Evolutionary conservation across 164 flowering plant species (phyloP), one percentile per base, ranked within the genome.

Genomic region (Piper betle): DNA sequence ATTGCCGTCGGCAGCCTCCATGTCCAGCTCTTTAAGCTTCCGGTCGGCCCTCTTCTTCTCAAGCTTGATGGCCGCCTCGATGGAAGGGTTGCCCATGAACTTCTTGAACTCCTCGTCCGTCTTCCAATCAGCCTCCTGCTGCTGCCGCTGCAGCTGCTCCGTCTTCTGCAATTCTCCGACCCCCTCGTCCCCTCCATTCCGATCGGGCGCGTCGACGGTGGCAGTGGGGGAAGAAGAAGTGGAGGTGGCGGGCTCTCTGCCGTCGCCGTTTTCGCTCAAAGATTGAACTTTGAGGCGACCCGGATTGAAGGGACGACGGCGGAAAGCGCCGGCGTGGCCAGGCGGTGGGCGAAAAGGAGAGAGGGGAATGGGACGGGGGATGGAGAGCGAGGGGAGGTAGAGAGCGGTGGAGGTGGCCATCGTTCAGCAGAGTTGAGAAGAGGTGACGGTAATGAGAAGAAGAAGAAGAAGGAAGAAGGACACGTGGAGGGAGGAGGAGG

Each of bases 31-130:
- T 73, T 81, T 89, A 37, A 92, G 87, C 78, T 80, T 89, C 76
- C 93, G 64, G 62, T 92, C 98, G 39, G 98, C 81, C 63, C 91
- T 81, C 69, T 89, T 87, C 83, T 89, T 92, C 79, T 92, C 98
- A 42, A 92, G 80, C 83, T 89, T 92, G 33, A 92, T 89, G 1
- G 96, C 96, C 0, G 96, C 98, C 62, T 92, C 96, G 12, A 92
- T 89, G 0, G 98, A 88, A 10, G 96, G 98, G 64, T 85, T 92
- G 1, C 98, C 98, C 98, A 92, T 92, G 67, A 92, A 89, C 55
- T 82, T 85, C 81, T 89, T 92, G 77, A 92, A 92, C 77, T 87
- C 98, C 61, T 89, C 91, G 64, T 92, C 98, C 4, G 73, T 71
- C 67, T 92, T 92, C 98, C 96, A 92, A 62, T 89, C 96, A 76